Base-by-base conservation (phyloP, 495 filamentous ascomycete species). In the Rhizodiscina lignyota region DNA sequence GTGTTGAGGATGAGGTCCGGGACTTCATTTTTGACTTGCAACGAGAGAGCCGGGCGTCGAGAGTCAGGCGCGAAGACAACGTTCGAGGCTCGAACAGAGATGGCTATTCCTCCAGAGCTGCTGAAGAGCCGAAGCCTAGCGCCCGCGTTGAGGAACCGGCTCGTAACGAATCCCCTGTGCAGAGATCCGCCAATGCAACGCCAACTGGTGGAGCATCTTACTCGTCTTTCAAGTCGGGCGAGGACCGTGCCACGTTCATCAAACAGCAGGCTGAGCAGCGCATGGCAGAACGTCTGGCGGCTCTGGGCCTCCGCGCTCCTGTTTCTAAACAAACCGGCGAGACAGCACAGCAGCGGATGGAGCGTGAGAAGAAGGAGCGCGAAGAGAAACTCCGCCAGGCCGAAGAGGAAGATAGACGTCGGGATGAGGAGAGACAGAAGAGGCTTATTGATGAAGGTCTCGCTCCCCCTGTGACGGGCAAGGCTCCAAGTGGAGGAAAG, bases 21-120 rank as follows among this genome's bases (percentile, higher is more conserved):
- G 89, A 96, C 45, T 94, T 99, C 58, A 96, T 99, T 48, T 96
- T 84, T 48, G 91, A 94, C 43, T 56, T 99, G 21, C 83, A 94
- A 50, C 73, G 89, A 33, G 79, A 74, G 34, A 83, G 79, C 45
- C 69, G 85, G 39, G 70, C 79, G 38, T 65, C 82, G 18, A 70
- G 73, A 40, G 55, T 91, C 36, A 68, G 85, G 37, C 67, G 72
- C 21, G 84, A 96, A 57, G 77, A 79, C 62, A 74, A 60, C 51
- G 62, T 52, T 16, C 10, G 6, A 6, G 10, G 24, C 17, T 42
- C 34, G n/a, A n/a, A n/a, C 3, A 21, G 13, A 11, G 11, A 34
- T 11, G 16, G n/a, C 30, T n/a, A 18, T 4, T 16, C 22, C 4
- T 39, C 44, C 2, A 36, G 41, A 22, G 47, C 43, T 32, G n/a